A percentile compares a stretch with the other conserved stretches of the same genome.
These are phyloP conservation scores for Coprinopsis sp. DNA, from an alignment of 768 basidiomycete species.

Conservation along the genomic window DNA sequence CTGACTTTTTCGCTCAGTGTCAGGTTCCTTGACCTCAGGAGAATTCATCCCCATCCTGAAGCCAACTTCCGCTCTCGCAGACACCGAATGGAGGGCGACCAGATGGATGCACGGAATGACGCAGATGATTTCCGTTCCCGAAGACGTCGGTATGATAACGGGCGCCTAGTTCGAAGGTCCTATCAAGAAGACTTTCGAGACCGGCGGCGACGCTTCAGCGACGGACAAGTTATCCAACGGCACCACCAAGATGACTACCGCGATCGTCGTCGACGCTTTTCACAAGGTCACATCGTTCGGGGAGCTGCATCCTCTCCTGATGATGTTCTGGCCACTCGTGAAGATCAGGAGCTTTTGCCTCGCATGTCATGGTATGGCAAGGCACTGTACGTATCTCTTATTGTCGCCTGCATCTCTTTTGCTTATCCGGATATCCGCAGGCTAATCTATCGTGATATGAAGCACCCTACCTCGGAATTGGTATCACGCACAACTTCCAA, in stretches of 20 bases:
- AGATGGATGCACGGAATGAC: too few species aligned
- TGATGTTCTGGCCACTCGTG: neutral
- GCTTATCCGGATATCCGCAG: neutral
- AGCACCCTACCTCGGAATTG: neutral
- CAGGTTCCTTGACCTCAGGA: neutral
- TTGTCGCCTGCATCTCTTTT: neutral
- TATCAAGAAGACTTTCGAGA: neutral
- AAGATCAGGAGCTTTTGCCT: neutral
- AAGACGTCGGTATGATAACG: too few species aligned
- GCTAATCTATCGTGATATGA: conserved; percentile 1
- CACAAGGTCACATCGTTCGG: neutral
- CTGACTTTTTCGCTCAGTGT: neutral
- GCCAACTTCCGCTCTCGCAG: too few species aligned
- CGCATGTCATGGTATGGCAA: conserved; percentile 5
- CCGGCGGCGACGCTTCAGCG: neutral
- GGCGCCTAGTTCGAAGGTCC: neutral
- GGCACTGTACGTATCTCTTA: neutral
- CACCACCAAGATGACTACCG: neutral
- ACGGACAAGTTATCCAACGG: too few species aligned
- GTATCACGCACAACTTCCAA: neutral
- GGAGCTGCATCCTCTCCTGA: neutral
- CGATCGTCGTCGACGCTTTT: neutral
- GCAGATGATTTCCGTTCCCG: too few species aligned
- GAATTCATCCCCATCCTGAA: too few species aligned
- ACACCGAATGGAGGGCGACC: too few species aligned